Conservation (phyloP, 306 rosid species). For the Fagus sylvatica region DNA sequence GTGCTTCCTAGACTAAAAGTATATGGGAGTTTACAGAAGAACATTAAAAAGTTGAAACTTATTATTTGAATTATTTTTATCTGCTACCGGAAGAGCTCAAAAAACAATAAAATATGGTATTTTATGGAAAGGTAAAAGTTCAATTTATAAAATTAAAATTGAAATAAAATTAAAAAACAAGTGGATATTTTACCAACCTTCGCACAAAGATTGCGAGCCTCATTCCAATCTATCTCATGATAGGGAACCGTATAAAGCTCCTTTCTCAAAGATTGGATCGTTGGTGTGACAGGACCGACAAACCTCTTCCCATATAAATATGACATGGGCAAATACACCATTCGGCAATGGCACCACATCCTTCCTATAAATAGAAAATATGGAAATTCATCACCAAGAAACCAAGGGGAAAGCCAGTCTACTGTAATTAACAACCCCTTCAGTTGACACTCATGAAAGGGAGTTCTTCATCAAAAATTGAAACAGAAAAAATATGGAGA, state of each 20-base stretch:
- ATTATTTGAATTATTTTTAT: not conserved
- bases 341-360: slow-evolving; percentile 97
- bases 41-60: too few relatives aligned
- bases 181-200: slow-evolving; percentile 54
- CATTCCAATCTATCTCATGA: slow-evolving; percentile 79
- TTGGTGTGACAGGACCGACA: slow-evolving; percentile 84
- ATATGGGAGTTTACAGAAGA: not conserved
- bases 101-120: not conserved
- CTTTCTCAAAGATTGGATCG: slow-evolving; percentile 68
- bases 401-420: not conserved
- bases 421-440: slow-evolving; percentile 6
- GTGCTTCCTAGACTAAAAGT: not conserved
- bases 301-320: slow-evolving; percentile 89
- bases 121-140: not conserved
- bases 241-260: slow-evolving; percentile 68
- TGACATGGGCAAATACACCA: slow-evolving; percentile 94
- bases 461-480: not conserved
- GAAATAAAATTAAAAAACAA: not conserved
- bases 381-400: slow-evolving; percentile 8
- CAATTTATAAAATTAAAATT: not conserved
- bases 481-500: not conserved
- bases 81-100: not conserved
- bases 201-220: slow-evolving; percentile 77
- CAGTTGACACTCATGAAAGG: not conserved
- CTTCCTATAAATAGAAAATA: slow-evolving; percentile 57